Conservation (phyloP, 2,329 filamentous ascomycete species). For the Paecilomyces niveus region DNA sequence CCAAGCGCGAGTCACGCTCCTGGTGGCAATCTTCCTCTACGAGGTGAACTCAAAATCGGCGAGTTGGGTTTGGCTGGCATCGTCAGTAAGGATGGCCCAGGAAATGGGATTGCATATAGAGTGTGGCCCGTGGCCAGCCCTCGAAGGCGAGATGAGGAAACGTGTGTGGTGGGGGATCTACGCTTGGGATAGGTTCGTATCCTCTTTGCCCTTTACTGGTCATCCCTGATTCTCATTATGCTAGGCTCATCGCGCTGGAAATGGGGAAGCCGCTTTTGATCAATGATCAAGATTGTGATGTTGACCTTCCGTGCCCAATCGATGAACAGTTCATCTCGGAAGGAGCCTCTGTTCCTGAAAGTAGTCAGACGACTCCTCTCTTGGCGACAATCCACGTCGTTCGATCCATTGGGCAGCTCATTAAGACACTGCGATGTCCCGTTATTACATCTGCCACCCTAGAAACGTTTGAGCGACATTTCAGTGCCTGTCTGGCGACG, state of each 20-base stretch:
- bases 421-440: conserved; percentile 61
- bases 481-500: conserved; percentile 63
- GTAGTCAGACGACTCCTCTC: conserved; percentile 60
- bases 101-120: conserved; percentile 76
- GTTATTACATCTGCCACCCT: conserved; percentile 61
- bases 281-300: conserved; percentile 81
- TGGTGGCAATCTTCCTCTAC: conserved; percentile 71
- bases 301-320: conserved; percentile 67
- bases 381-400: conserved; percentile 75
- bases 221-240: conserved; percentile 5
- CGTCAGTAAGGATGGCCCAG: conserved; percentile 71
- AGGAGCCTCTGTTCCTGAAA: conserved; percentile 36
- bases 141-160: conserved; percentile 80
- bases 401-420: conserved; percentile 66
- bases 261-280: conserved; percentile 75
- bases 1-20: conserved; percentile 62
- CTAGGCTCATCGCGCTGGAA: conserved; percentile 66
- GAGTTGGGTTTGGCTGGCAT: conserved; percentile 79
- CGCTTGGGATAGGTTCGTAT: conserved; percentile 67
- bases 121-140: conserved; percentile 61
- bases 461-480: conserved; percentile 73
- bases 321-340: conserved; percentile 62
- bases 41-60: conserved; percentile 82
- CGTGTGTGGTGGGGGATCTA: conserved; percentile 94
- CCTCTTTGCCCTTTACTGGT: not conserved